phyloP scores from a whole-genome alignment of 2,329 filamentous ascomycete species.

The Gaeumannomyces tritici region DNA sequence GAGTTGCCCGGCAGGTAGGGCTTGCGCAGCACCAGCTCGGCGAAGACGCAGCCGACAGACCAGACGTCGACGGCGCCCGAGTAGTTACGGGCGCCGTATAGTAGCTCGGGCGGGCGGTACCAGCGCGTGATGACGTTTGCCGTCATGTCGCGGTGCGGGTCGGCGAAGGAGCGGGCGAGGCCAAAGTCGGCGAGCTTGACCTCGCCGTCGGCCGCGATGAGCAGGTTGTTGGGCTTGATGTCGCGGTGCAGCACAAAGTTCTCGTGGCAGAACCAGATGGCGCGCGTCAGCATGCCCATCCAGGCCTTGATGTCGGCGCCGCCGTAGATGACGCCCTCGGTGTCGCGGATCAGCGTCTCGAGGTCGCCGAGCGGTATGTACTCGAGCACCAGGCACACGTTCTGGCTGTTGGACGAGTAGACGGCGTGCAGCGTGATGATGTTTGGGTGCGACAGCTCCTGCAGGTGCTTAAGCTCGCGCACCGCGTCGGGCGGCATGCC shows the following conservation, averaged over 20 bases:
- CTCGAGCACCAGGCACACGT: constrained; percentile 91
- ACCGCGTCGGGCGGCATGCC: constrained; percentile 92
- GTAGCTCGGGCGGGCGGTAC: constrained; percentile 90
- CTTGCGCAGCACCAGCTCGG: constrained; percentile 74
- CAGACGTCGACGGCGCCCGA: constrained; percentile 87
- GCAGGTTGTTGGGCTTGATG: constrained; percentile 97
- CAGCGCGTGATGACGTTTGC: constrained; percentile 92
- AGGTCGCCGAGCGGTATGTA: constrained; percentile 90
- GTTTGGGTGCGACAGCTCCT: constrained; percentile 89
- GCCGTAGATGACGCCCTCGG: constrained; percentile 67
- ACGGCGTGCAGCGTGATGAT: constrained; percentile 89
- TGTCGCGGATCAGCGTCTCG: constrained; percentile 87
- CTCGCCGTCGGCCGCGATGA: constrained; percentile 86
- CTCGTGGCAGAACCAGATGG: constrained; percentile 93
- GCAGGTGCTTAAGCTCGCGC: constrained; percentile 89
- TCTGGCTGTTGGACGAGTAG: constrained; percentile 93
- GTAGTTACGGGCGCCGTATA: constrained; percentile 86
- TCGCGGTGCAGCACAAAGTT: constrained; percentile 91
- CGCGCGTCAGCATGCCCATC: constrained; percentile 95
- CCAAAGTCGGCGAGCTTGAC: constrained; percentile 98
- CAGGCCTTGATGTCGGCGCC: constrained; percentile 91
- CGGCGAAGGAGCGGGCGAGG: constrained; percentile 79
- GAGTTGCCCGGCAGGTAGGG: constrained; percentile 78
- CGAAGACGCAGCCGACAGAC: constrained; percentile 88
- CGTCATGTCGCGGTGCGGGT: constrained; percentile 84